Percentiles rank a stretch among this genome's conserved stretches.
phyloP scores from a whole-genome alignment of 2,329 filamentous ascomycete genomes.

The Talaromyces amestolkiae region DNA sequence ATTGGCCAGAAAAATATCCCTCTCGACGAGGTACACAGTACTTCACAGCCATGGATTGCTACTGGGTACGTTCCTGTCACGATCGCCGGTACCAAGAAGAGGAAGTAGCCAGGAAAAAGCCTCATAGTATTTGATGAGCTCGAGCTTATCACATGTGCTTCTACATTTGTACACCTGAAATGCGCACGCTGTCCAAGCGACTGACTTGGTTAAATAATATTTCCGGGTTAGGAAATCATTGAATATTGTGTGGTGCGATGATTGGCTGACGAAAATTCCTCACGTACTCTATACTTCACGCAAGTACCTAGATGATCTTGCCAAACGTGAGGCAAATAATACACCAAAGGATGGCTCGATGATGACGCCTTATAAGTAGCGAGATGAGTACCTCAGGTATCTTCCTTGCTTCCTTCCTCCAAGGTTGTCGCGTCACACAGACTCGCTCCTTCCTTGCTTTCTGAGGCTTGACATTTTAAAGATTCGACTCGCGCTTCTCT shows the following conservation, averaged over 20 bases:
- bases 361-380: background rate
- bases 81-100: background rate
- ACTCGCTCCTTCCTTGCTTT: background rate
- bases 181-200: background rate
- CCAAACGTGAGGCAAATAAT: background rate
- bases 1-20: background rate
- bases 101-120: background rate
- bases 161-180: too few relatives aligned
- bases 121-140: background rate
- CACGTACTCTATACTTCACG: background rate
- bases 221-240: background rate
- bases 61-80: background rate
- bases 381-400: background rate
- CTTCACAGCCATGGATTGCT: background rate
- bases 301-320: background rate
- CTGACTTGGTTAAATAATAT: background rate
- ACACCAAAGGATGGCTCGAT: background rate
- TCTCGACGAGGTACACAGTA: background rate
- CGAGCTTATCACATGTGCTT: background rate
- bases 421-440: background rate
- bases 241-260: background rate
- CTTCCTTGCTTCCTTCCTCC: background rate
- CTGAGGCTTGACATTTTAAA: background rate
- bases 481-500: background rate
- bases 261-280: constrained; percentile 10